Evolutionary conservation across 2,329 filamentous ascomycete genomes (phyloP), one percentile per base, ranked within the genome.

Genomic region (Blastomyces percursus): DNA sequence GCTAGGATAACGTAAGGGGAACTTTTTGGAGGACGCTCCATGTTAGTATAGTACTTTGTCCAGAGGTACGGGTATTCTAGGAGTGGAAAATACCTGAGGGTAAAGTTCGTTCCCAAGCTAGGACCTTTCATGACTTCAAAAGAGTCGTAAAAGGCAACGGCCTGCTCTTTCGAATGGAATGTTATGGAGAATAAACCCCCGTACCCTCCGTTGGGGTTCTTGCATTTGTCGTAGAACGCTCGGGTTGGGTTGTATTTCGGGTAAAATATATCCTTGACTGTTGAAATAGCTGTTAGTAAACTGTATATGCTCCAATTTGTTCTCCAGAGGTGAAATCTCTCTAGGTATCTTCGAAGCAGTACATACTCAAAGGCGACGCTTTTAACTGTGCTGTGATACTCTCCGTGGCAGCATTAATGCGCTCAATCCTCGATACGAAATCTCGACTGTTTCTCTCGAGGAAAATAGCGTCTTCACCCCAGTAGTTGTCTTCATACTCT

Each of bases 401-500:
- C 75, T 96, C 91, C 6, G 93, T 88, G 70, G 95, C 96, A 59
- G 78, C 74, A 71, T 96, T 96, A 71, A 96, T 90, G 62, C 91
- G 85, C 66, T 89, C 86, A 64, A 96, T 91, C 62, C 94, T 85
- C 19, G 84, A 83, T 24, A 87, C 83, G 73, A 96, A 97, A 77
- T 97, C 91, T 19, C 94, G 87, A 73, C 91, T 96, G 75, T 99
- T 99, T 66, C 93, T 85, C 77, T 99, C 94, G 78, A 99, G 86
- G 76, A 96, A 96, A 48, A 99, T 86, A 58, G 88, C 86, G 75
- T 99, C 94, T 78, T 96, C 93, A 21, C 88, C 85, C 91, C 94
- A 99, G 73, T 94, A 91, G 61, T 89, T 91, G 74, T 96, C 91
- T 75, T 96, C 90, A 72, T 89, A 94, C 52, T 89, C 84, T 9